Conservation (phyloP, 441 rosid species). For the Geranium incanum region DNA sequence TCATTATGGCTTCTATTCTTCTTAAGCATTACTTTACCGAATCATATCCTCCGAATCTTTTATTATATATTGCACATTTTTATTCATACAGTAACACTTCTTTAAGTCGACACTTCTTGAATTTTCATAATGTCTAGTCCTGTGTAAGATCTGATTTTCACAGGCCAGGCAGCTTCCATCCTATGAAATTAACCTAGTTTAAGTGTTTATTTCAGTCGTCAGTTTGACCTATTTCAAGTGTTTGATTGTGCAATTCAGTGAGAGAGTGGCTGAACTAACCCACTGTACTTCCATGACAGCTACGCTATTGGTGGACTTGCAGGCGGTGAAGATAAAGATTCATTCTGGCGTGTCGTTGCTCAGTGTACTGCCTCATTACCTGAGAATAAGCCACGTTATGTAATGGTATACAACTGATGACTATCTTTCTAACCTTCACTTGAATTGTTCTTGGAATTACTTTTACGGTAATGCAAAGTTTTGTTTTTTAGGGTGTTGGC, state of each 20-base stretch:
- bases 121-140: too few relatives aligned
- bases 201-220: too few relatives aligned
- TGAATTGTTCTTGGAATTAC: background rate
- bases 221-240: too few relatives aligned
- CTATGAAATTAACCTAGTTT: too few relatives aligned
- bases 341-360: conserved; percentile 85
- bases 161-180: too few relatives aligned
- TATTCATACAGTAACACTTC: too few relatives aligned
- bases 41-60: too few relatives aligned
- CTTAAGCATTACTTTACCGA: too few relatives aligned
- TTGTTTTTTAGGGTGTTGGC: conserved; percentile 60
- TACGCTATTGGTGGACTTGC: conserved; percentile 84
- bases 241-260: conserved; percentile 1
- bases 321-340: conserved; percentile 83
- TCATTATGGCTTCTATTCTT: too few relatives aligned
- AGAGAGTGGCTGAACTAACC: conserved; percentile 26
- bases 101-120: too few relatives aligned
- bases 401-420: conserved; percentile 45
- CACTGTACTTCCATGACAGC: conserved; percentile 36
- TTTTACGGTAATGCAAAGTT: background rate
- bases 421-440: conserved; percentile 10
- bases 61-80: too few relatives aligned
- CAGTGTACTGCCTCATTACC: conserved; percentile 74
- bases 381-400: conserved; percentile 77
- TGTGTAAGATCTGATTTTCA: too few relatives aligned